These are phyloP conservation scores for Mycena vitilis DNA, from an alignment of 768 basidiomycete species.

Conservation along the genomic window DNA sequence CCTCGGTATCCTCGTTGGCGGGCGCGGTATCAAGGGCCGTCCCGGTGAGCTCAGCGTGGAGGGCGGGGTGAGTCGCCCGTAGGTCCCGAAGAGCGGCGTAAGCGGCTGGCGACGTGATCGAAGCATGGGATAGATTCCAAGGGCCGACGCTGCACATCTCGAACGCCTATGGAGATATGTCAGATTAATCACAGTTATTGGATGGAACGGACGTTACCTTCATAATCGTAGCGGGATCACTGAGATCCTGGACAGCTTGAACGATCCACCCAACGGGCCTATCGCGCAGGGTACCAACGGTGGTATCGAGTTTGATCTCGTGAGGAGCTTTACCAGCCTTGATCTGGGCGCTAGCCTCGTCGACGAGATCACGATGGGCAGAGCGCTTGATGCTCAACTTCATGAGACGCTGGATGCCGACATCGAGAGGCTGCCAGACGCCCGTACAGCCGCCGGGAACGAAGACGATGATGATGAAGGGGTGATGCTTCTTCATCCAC, in stretches of 20 bases:
- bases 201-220: not conserved
- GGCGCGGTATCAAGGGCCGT: too few relatives aligned
- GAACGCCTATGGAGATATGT: slow-evolving; percentile 9
- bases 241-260: not conserved
- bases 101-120: not conserved
- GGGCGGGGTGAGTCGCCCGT: too few relatives aligned
- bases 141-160: slow-evolving; percentile 20
- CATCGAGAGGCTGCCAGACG: slow-evolving; percentile 39
- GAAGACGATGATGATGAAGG: slow-evolving; percentile 38
- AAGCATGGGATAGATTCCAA: slow-evolving; percentile 19
- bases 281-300: too few relatives aligned
- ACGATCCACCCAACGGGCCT: too few relatives aligned
- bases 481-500: slow-evolving; percentile 41
- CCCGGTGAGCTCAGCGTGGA: too few relatives aligned
- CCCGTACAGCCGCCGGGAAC: slow-evolving; percentile 42
- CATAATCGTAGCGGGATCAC: not conserved
- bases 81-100: slow-evolving; percentile 2
- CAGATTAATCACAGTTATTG: not conserved
- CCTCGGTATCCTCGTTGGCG: not conserved
- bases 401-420: slow-evolving; percentile 37
- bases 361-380: too few relatives aligned
- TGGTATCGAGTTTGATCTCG: too few relatives aligned
- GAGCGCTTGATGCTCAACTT: slow-evolving; percentile 25
- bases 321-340: too few relatives aligned
- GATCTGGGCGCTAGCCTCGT: too few relatives aligned